Evolutionary conservation across 1,284 basidiomycete species (phyloP).

Genomic region (Sporisorium reilianum): DNA sequence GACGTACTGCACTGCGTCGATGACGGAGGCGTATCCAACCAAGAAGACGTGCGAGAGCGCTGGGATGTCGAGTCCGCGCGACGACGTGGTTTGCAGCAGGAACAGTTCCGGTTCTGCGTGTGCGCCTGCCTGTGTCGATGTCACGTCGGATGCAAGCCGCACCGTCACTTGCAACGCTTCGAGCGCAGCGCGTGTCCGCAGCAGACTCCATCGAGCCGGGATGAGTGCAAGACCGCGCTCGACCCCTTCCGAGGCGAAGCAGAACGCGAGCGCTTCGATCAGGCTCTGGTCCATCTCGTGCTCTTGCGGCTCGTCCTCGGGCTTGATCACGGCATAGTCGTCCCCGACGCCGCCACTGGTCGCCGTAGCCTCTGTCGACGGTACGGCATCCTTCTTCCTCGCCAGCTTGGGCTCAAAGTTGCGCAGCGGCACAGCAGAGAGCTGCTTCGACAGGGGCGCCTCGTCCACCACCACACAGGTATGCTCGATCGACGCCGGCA

Average conservation of each 20-base stretch:
- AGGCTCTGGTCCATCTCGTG: slow-evolving; percentile 55
- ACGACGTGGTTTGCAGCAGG: slow-evolving; percentile 57
- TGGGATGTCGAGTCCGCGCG: slow-evolving; percentile 66
- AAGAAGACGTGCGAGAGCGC: slow-evolving; percentile 64
- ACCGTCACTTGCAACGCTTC: slow-evolving; percentile 61
- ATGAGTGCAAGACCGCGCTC: slow-evolving; percentile 59
- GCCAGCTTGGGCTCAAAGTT: slow-evolving; percentile 46
- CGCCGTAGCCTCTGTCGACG: background rate
- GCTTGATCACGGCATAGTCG: slow-evolving; percentile 16
- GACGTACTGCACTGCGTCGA: slow-evolving; percentile 63
- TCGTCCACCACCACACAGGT: slow-evolving; percentile 65
- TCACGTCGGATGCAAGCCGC: slow-evolving; percentile 23
- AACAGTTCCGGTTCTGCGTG: slow-evolving; percentile 58
- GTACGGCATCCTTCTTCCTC: slow-evolving; percentile 9
- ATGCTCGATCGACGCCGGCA: slow-evolving; percentile 61
- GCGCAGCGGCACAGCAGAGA: slow-evolving; percentile 35
- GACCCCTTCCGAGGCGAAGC: slow-evolving; percentile 58
- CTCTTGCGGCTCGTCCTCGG: slow-evolving; percentile 36
- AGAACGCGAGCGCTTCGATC: slow-evolving; percentile 60
- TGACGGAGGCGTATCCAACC: slow-evolving; percentile 58
- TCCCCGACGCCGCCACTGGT: slow-evolving; percentile 1
- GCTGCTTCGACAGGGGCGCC: slow-evolving; percentile 25
- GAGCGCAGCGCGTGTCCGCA: slow-evolving; percentile 46
- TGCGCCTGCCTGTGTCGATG: background rate
- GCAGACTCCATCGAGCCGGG: slow-evolving; percentile 61